These are phyloP conservation scores for Chlamydomonas asymmetrica DNA, from an alignment of 139 green algal genomes.

Conservation along the genomic window DNA sequence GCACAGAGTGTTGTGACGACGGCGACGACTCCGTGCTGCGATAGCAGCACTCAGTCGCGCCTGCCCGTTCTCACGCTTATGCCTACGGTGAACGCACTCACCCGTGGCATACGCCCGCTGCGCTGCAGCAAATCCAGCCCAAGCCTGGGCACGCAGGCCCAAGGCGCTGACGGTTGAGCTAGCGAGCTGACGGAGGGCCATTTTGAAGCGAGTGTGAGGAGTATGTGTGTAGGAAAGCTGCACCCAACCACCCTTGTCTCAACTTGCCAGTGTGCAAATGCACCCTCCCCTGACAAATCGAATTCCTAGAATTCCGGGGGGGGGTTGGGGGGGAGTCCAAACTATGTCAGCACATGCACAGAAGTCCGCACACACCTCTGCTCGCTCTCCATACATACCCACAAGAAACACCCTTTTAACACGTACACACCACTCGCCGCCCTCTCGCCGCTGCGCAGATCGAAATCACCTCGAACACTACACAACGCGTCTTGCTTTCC, in stretches of 20 bases:
- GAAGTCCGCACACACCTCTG: neutral
- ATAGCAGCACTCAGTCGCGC: too few relatives aligned
- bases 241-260: too few relatives aligned
- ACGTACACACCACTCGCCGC: neutral
- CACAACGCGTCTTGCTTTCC: neutral
- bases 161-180: slow-evolving; percentile 8
- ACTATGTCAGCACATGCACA: neutral
- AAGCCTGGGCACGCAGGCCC: slow-evolving; percentile 28
- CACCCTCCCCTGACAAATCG: neutral
- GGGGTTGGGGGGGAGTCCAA: neutral
- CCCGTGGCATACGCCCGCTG: slow-evolving; percentile 18
- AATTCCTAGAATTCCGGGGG: neutral
- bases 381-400: neutral
- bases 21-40: neutral
- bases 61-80: neutral
- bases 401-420: neutral
- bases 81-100: neutral
- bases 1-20: too few relatives aligned
- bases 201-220: neutral
- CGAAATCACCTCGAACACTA: neutral
- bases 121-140: neutral
- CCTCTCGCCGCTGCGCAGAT: neutral
- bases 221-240: neutral
- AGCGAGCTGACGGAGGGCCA: slow-evolving; percentile 38
- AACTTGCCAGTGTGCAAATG: neutral